Evolutionary conservation across 768 basidiomycete genomes (phyloP), one percentile per base, ranked within the genome.

Genomic region (Chiua virens): DNA sequence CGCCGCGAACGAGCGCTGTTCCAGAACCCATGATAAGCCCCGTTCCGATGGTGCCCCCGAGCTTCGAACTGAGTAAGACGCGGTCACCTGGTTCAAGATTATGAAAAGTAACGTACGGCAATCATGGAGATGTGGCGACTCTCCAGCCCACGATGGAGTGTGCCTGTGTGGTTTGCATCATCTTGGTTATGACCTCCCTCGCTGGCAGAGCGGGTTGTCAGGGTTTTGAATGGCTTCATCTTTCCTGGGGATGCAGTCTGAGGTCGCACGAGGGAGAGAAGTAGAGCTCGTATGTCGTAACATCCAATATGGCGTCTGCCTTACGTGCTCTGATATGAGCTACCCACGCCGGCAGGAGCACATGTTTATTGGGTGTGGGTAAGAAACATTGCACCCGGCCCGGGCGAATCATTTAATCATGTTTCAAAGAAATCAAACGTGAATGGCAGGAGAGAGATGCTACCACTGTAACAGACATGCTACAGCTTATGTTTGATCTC

Each of bases 401-500:
- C 28, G 9, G 23, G 38, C n/a, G 17, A 28, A 25, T 18, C n/a
- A n/a, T n/a, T n/a, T n/a, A n/a, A n/a, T n/a, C 40, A 18, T 30
- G 34, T 34, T 34, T 17, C 34, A 30, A n/a, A 32, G 25, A 45
- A 42, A 49, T 23, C 22, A 27, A 21, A 15, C 35, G 23, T 18
- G 14, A 17, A 42, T 18, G 39, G 36, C 22, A 39, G 42, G 17
- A 8, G 30, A 15, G 21, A 20, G 27, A 36, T 4, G 27, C 44
- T 41, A 41, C 40, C 13, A 23, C 9, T 32, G 30, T 11, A 21
- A 49, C 25, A 37, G 28, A 44, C 32, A 39, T 27, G 40, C 49
- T 62, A 86, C 34, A 86, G 64, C 57, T 85, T 87, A 60, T 87
- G 85, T 55, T 71, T 83, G 56, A 86, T 79, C 66, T 87, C 83